Evolutionary conservation across 441 rosid species (phyloP).

Genomic region (Euphorbia celastroides): DNA sequence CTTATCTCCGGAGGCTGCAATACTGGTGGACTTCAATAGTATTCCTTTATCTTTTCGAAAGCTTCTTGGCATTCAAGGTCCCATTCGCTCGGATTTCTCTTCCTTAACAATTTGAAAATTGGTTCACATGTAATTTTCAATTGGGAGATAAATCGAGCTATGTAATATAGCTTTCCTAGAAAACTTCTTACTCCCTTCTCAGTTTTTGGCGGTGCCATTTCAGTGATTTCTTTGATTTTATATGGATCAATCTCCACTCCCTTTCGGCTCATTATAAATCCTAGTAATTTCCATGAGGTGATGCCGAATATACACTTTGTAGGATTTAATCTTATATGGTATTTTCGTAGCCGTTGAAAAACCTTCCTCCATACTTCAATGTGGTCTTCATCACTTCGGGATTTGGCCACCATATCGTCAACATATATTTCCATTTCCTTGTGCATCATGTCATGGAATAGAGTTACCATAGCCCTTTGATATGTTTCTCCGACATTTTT

Average conservation of each 20-base stretch:
- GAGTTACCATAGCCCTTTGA: not conserved
- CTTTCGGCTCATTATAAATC: not conserved
- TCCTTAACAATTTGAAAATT: not conserved
- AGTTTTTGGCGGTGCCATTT: not conserved
- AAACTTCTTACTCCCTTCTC: not conserved
- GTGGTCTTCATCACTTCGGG: not conserved
- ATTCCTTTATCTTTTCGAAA: not conserved
- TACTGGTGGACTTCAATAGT: not conserved
- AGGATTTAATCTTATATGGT: not conserved
- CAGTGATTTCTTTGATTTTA: not conserved
- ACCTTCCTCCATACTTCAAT: not conserved
- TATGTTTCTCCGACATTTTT: not conserved
- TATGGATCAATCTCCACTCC: not conserved
- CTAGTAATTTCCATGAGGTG: not conserved
- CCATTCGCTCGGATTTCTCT: not conserved
- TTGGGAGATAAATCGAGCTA: not conserved
- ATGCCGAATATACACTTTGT: not conserved
- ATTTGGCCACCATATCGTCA: slow-evolving; percentile 1
- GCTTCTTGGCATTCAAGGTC: not conserved
- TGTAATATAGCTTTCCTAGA: not conserved
- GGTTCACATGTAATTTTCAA: not conserved
- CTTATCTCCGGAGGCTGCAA: not conserved
- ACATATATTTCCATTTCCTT: not conserved
- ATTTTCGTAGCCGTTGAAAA: not conserved
- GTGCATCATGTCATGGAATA: not conserved